phyloP scores from a whole-genome alignment of 2,329 filamentous ascomycete genomes.

The Escovopsis sp. region DNA sequence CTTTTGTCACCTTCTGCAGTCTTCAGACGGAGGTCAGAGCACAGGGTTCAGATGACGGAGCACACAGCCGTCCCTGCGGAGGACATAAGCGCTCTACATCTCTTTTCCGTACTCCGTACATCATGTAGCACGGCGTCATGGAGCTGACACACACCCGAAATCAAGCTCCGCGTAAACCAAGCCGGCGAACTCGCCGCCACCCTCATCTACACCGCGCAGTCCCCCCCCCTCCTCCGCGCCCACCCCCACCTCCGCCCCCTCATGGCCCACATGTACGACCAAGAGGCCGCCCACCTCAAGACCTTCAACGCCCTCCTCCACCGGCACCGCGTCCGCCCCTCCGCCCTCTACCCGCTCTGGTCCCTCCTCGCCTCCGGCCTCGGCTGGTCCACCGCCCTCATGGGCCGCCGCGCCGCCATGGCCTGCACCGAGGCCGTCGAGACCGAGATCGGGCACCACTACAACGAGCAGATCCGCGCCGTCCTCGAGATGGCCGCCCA shows the following conservation, averaged over 20 bases:
- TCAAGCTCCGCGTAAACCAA: constrained; percentile 92
- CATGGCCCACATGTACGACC: constrained; percentile 97
- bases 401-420: constrained; percentile 93
- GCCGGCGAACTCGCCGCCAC: constrained; percentile 94
- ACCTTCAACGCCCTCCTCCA: constrained; percentile 76
- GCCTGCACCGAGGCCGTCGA: constrained; percentile 97
- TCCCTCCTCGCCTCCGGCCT: constrained; percentile 61
- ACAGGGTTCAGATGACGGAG: too few relatives aligned
- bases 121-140: too few relatives aligned
- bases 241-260: constrained; percentile 79
- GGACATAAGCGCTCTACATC: too few relatives aligned
- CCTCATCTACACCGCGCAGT: constrained; percentile 84
- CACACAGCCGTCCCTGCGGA: too few relatives aligned
- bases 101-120: too few relatives aligned
- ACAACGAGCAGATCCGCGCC: constrained; percentile 77
- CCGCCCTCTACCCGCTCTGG: constrained; percentile 87
- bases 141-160: too few relatives aligned
- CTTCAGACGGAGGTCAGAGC: not conserved
- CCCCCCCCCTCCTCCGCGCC: constrained; percentile 58
- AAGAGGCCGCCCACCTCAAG: constrained; percentile 74
- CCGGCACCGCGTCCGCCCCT: constrained; percentile 80
- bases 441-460: constrained; percentile 93
- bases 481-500: constrained; percentile 67
- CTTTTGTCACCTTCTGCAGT: not conserved
- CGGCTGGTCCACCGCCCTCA: constrained; percentile 76